Conservation (phyloP, 140 eudicot species). For the Bidens hawaiensis region DNA sequence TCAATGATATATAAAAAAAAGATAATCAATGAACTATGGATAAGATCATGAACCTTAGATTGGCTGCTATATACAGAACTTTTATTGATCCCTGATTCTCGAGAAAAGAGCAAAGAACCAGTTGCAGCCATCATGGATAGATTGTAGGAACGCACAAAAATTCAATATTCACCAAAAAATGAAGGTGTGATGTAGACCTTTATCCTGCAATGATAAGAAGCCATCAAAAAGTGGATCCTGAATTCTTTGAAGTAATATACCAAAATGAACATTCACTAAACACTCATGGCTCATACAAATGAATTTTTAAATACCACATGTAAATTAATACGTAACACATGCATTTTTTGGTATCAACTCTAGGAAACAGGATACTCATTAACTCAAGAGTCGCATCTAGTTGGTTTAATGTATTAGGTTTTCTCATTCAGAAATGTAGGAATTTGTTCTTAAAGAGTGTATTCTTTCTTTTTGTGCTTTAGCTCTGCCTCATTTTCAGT, state of each 20-base stretch:
- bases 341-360: not conserved
- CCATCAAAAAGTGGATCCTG: conserved; percentile 11
- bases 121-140: conserved; percentile 50
- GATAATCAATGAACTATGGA: conserved; percentile 10
- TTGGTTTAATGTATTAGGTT: not conserved
- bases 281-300: conserved; percentile 6
- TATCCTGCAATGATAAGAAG: conserved; percentile 20
- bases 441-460: not conserved
- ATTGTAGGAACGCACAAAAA: conserved; percentile 12
- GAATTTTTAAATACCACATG: conserved; percentile 3
- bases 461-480: not conserved
- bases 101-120: conserved; percentile 44
- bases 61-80: conserved; percentile 30
- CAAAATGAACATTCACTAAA: conserved; percentile 2
- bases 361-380: not conserved
- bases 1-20: conserved; percentile 8
- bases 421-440: not conserved
- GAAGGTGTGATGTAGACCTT: conserved; percentile 8
- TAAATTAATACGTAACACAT: not conserved
- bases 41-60: conserved; percentile 41
- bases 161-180: conserved; percentile 6
- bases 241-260: conserved; percentile 5
- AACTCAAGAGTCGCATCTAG: conserved; percentile 7
- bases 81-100: conserved; percentile 37
- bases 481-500: not conserved